phyloP scores from a whole-genome alignment of 1,284 basidiomycete genomes.

The Coniophora puteana region DNA sequence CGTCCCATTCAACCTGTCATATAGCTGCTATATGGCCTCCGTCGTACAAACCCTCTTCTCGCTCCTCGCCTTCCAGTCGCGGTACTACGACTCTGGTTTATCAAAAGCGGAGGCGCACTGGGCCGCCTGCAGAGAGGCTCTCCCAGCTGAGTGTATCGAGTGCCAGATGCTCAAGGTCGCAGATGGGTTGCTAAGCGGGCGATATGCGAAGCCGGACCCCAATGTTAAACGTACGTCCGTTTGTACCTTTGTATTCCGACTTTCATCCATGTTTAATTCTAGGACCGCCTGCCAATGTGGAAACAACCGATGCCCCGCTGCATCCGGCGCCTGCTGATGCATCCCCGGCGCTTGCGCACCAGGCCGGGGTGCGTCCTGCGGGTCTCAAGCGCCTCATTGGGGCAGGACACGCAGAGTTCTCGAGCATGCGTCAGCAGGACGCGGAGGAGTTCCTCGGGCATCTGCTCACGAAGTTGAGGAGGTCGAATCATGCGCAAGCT shows the following conservation, averaged over 20 bases:
- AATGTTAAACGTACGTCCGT: too few relatives aligned
- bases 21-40: constrained; percentile 95
- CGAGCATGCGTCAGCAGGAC: constrained; percentile 97
- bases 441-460: constrained; percentile 93
- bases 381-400: constrained; percentile 91
- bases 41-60: constrained; percentile 88
- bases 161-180: constrained; percentile 94
- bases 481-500: constrained; percentile 60
- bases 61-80: constrained; percentile 71
- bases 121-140: constrained; percentile 58
- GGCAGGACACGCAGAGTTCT: constrained; percentile 91
- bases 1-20: constrained; percentile 7
- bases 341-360: too few relatives aligned
- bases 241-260: too few relatives aligned
- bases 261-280: too few relatives aligned
- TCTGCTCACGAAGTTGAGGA: constrained; percentile 68
- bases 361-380: constrained; percentile 81
- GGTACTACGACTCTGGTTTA: constrained; percentile 48
- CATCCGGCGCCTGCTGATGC: constrained; percentile 39
- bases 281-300: too few relatives aligned
- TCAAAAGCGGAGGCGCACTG: constrained; percentile 53
- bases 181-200: constrained; percentile 90
- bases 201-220: constrained; percentile 64
- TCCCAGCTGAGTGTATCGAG: constrained; percentile 86
- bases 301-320: constrained; percentile 26